These are phyloP conservation scores for Acacia melanoxylon DNA, from an alignment of 306 rosid genomes.

Conservation along the genomic window DNA sequence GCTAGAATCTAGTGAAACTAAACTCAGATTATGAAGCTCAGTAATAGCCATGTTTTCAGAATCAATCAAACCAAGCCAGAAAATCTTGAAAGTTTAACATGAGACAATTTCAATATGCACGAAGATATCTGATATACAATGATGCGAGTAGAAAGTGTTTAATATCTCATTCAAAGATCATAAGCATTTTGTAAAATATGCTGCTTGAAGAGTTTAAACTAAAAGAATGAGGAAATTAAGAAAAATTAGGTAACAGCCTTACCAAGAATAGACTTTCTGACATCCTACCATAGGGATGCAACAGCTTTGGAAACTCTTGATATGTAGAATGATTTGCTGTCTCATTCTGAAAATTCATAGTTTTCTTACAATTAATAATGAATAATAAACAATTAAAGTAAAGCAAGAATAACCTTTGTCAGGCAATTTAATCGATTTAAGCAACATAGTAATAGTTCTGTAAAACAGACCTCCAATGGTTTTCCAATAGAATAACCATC, in stretches of 20 bases:
- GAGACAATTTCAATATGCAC: slow-evolving; percentile 13
- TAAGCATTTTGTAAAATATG: slow-evolving; percentile 6
- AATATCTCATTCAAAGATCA: slow-evolving; percentile 3
- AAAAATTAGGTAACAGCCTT: slow-evolving; percentile 40
- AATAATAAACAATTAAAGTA: slow-evolving; percentile 16
- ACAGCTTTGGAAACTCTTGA: slow-evolving; percentile 69
- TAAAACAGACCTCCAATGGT: slow-evolving; percentile 76
- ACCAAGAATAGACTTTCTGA: slow-evolving; percentile 88
- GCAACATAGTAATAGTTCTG: slow-evolving; percentile 16
- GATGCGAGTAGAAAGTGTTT: slow-evolving; percentile 1
- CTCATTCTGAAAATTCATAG: slow-evolving; percentile 63
- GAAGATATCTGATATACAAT: not conserved
- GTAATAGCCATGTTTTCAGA: not conserved
- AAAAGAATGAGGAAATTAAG: slow-evolving; percentile 9
- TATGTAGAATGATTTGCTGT: slow-evolving; percentile 41
- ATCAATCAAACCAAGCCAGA: slow-evolving; percentile 23
- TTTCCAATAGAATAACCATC: slow-evolving; percentile 93
- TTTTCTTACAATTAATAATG: slow-evolving; percentile 15
- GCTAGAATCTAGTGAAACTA: slow-evolving; percentile 8
- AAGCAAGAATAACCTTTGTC: slow-evolving; percentile 12
- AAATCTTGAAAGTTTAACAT: slow-evolving; percentile 21
- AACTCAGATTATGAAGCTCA: slow-evolving; percentile 23
- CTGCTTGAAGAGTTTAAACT: slow-evolving; percentile 18
- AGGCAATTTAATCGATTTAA: slow-evolving; percentile 16
- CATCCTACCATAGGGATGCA: slow-evolving; percentile 89